Evolutionary conservation across 495 filamentous ascomycete species (phyloP), one percentile per base, ranked within the genome.

Genomic region (Talaromyces stipitatus): DNA sequence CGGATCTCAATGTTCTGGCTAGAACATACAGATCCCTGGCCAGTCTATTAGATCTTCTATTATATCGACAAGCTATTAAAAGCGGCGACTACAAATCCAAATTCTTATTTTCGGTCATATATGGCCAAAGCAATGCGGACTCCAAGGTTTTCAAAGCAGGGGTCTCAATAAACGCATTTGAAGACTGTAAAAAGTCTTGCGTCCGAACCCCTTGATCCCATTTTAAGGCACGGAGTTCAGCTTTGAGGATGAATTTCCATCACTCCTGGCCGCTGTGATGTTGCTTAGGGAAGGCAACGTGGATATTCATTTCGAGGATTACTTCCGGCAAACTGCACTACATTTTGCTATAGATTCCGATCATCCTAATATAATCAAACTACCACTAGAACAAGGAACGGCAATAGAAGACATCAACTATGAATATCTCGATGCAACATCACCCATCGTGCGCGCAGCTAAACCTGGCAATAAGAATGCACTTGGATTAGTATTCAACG

Each of bases 121-220:
- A 54, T 23, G 28, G 50, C 8, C 29, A 33, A 23, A 16, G 20
- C 23, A 54, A 12, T 38, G 50, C 30, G n/a, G 29, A 36, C 24
- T 54, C 50, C 50, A 54, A 54, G 50, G 36, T 54, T 22, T 54
- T 32, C 14, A 54, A 54, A 54, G 50, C 50, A 14, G 50, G 50
- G 29, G 28, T 54, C 50, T 33, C 50, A 26, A 54, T 54, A 29
- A 54, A 29, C 32, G 20, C 27, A 33, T 54, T 54, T 54, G 16
- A 54, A 23, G 20, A 23, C 4, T 38, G 16, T 28, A 50, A 9
- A n/a, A n/a, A n/a, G n/a, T n/a, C n/a, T n/a, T n/a, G 4, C 5
- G 12, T 36, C n/a, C 10, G 12, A 36, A 14, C 12, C 32, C 12
- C 12, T 14, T 3, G 12, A 36, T n/a, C 32, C 3, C 6, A 11